A percentile compares a stretch with the other conserved stretches of the same genome.
phyloP scores from a whole-genome alignment of 441 rosid species.

The Populus hybrid region DNA sequence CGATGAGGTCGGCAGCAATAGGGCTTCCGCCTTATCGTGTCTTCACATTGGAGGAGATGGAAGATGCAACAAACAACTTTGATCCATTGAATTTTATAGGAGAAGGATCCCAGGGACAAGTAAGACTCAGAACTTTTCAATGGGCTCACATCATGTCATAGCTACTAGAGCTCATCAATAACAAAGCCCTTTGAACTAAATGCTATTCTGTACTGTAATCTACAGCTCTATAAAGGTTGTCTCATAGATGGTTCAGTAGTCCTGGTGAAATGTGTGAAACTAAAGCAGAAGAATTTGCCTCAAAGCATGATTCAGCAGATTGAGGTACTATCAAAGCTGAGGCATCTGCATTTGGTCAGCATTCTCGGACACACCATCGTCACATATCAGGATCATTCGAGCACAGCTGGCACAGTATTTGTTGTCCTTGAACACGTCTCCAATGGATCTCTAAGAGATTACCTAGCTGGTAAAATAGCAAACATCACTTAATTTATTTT shows the following conservation, averaged over 20 bases:
- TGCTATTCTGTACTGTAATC: neutral
- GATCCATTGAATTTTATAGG: slow-evolving; percentile 57
- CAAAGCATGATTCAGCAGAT: slow-evolving; percentile 65
- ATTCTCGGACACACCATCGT: slow-evolving; percentile 86
- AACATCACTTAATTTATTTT: neutral
- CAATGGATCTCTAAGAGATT: slow-evolving; percentile 62
- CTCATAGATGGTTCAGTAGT: slow-evolving; percentile 66
- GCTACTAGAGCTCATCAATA: neutral
- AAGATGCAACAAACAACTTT: slow-evolving; percentile 82
- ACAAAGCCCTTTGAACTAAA: neutral
- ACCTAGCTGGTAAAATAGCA: slow-evolving; percentile 50
- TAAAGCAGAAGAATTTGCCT: slow-evolving; percentile 64
- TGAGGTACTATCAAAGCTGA: slow-evolving; percentile 77
- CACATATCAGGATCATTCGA: slow-evolving; percentile 66
- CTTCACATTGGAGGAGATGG: slow-evolving; percentile 76
- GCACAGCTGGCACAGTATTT: slow-evolving; percentile 47
- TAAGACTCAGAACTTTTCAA: slow-evolving; percentile 20
- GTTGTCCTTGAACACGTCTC: slow-evolving; percentile 66
- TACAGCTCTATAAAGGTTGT: slow-evolving; percentile 70
- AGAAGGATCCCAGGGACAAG: slow-evolving; percentile 68
- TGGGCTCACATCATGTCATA: neutral
- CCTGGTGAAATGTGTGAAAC: slow-evolving; percentile 62
- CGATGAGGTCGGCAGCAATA: slow-evolving; percentile 75
- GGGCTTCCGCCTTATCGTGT: slow-evolving; percentile 71
- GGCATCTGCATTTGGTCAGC: slow-evolving; percentile 82